phyloP scores from a whole-genome alignment of 1,284 basidiomycete genomes.

The Athelia sp. region DNA sequence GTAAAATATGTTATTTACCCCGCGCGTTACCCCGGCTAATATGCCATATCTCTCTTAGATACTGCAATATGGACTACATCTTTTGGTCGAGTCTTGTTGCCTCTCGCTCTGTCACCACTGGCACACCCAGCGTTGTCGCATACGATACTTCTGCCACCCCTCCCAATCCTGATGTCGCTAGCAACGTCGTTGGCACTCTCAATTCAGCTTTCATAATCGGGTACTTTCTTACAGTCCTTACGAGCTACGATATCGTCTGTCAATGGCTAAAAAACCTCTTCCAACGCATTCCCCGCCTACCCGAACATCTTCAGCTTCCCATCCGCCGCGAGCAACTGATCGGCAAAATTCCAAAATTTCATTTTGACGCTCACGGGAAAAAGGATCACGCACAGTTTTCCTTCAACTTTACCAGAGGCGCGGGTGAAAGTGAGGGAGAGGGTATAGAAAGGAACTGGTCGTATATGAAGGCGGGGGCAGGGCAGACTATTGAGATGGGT shows the following conservation, averaged over 20 bases:
- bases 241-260: slow-evolving; percentile 11
- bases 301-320: slow-evolving; percentile 1
- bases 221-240: background rate
- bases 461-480: slow-evolving; percentile 5
- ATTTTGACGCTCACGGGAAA: slow-evolving; percentile 1
- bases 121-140: no score
- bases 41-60: slow-evolving; percentile 9
- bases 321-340: background rate
- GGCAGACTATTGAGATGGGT: slow-evolving; percentile 15
- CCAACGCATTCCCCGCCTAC: slow-evolving; percentile 4
- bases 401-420: slow-evolving; percentile 13
- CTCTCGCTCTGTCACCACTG: no score
- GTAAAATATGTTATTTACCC: background rate
- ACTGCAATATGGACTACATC: slow-evolving; percentile 16
- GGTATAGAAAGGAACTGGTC: slow-evolving; percentile 18
- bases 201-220: slow-evolving; percentile 6
- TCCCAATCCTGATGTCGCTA: no score
- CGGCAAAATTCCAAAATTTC: slow-evolving; percentile 5
- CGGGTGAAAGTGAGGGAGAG: slow-evolving; percentile 16
- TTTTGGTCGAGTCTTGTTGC: background rate
- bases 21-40: no score
- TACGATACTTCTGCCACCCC: no score
- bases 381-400: slow-evolving; percentile 14
- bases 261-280: slow-evolving; percentile 12
- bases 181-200: no score